phyloP scores from a whole-genome alignment of 1,284 basidiomycete genomes.

The Ustilago hordei region DNA sequence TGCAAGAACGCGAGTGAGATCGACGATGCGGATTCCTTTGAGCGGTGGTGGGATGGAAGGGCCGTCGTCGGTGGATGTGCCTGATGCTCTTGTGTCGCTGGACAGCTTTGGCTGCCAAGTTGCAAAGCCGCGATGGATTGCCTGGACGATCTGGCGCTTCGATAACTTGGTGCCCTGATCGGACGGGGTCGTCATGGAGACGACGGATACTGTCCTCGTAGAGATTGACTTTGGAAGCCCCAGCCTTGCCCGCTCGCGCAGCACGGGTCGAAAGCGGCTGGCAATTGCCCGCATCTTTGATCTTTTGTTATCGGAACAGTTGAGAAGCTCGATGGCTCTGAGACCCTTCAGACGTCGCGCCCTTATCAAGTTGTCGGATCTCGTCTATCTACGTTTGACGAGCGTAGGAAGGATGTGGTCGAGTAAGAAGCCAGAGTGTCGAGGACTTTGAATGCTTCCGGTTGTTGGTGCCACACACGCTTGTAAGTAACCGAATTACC shows the following conservation, averaged over 20 bases:
- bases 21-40: conserved; percentile 81
- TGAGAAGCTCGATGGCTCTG: not conserved
- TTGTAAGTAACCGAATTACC: conserved; percentile 27
- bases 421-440: not conserved
- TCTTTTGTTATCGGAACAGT: not conserved
- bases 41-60: conserved; percentile 76
- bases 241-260: conserved; percentile 11
- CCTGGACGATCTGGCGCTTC: not conserved
- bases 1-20: conserved; percentile 87
- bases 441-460: not conserved
- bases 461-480: too few relatives aligned
- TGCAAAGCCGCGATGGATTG: conserved; percentile 1
- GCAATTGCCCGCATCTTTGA: conserved; percentile 17
- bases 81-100: not conserved
- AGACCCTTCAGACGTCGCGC: not conserved
- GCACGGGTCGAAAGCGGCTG: conserved; percentile 12
- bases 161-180: not conserved
- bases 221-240: not conserved
- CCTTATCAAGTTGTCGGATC: not conserved
- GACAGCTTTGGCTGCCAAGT: conserved; percentile 10
- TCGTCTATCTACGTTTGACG: not conserved
- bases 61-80: conserved; percentile 8
- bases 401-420: not conserved
- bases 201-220: not conserved
- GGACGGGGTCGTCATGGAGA: not conserved